Conservation (phyloP, 1,284 basidiomycete species). For the Papiliotrema nemorosa region DNA sequence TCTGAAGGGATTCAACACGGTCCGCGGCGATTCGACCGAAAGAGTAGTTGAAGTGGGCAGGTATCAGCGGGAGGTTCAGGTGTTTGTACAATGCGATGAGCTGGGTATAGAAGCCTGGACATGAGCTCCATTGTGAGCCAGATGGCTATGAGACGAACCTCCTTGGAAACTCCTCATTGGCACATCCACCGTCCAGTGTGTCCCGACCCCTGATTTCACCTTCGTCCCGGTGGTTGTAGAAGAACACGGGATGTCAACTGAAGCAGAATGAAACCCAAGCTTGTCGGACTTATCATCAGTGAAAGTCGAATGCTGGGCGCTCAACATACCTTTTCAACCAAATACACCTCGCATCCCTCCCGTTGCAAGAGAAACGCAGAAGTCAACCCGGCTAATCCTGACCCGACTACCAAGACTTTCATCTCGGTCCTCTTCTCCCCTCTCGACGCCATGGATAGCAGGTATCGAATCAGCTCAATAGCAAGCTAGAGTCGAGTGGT, state of each 20-base stretch:
- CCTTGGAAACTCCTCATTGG: slow-evolving; percentile 77
- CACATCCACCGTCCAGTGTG: slow-evolving; percentile 57
- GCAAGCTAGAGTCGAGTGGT: too few relatives aligned
- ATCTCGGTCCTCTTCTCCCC: too few relatives aligned
- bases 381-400: slow-evolving; percentile 67
- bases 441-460: too few relatives aligned
- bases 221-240: not conserved
- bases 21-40: slow-evolving; percentile 55
- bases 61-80: slow-evolving; percentile 49
- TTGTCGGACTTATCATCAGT: slow-evolving; percentile 18
- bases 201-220: slow-evolving; percentile 20
- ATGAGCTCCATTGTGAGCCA: not conserved
- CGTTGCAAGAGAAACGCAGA: slow-evolving; percentile 59
- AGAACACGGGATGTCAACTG: slow-evolving; percentile 24
- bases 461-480: too few relatives aligned
- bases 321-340: slow-evolving; percentile 65
- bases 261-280: slow-evolving; percentile 41
- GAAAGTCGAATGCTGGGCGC: slow-evolving; percentile 13
- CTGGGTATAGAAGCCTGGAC: slow-evolving; percentile 64
- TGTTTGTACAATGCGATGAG: slow-evolving; percentile 62
- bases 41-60: slow-evolving; percentile 63
- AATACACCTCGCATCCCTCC: slow-evolving; percentile 60
- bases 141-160: slow-evolving; percentile 49
- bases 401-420: slow-evolving; percentile 62
- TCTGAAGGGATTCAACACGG: slow-evolving; percentile 19